A percentile compares a stretch with the other conserved stretches of the same genome.
Evolutionary conservation across 2,329 filamentous ascomycete species (phyloP).

Genomic region (Xylaria sp.): DNA sequence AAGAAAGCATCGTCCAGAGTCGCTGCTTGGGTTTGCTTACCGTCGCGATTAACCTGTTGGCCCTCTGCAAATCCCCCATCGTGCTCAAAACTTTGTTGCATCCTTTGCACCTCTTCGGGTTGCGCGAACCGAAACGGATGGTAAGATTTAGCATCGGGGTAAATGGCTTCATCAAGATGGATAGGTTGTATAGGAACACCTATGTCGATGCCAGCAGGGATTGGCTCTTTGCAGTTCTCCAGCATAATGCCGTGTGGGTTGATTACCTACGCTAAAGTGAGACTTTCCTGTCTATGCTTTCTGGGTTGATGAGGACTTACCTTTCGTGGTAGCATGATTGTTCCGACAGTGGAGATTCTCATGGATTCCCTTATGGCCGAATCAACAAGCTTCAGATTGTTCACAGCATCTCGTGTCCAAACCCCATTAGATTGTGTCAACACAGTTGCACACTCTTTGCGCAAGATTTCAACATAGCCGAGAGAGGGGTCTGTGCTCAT

Average conservation of each 20-base stretch:
- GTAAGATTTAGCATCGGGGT: conserved; percentile 1
- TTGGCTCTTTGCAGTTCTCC: neutral
- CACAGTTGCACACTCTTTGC: conserved; percentile 1
- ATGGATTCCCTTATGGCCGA: conserved; percentile 33
- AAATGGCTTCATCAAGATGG: conserved; percentile 9
- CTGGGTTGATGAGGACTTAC: conserved; percentile 9
- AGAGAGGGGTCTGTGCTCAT: neutral
- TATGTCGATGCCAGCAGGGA: neutral
- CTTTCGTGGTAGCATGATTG: conserved; percentile 17
- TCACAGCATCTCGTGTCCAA: conserved; percentile 25
- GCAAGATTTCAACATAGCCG: neutral
- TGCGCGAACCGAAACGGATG: conserved; percentile 8
- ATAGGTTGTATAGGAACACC: conserved; percentile 3
- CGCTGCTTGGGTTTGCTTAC: neutral
- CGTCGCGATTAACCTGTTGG: neutral
- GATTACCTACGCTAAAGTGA: neutral
- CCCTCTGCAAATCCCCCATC: neutral
- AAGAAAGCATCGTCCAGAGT: neutral
- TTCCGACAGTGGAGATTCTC: conserved; percentile 11
- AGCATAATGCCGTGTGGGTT: neutral
- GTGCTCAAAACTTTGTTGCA: neutral
- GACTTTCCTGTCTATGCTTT: neutral
- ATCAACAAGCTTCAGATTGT: conserved; percentile 24
- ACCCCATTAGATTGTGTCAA: neutral
- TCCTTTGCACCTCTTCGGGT: neutral